Conservation (phyloP, 441 rosid genomes). For the Populus trichocarpa region DNA sequence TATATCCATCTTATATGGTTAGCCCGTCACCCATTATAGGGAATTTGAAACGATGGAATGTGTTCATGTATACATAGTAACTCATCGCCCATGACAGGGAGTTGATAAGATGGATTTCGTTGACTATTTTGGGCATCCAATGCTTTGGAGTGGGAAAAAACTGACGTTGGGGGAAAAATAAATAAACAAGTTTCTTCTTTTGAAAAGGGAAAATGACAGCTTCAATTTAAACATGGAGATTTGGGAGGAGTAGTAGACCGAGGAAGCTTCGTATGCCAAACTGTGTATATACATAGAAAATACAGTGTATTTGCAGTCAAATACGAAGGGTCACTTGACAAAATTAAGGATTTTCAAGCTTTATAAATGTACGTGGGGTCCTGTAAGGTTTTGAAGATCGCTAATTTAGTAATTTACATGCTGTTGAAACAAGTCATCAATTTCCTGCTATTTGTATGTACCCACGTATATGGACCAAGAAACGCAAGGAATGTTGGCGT, state of each 20-base stretch:
- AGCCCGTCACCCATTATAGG: no score
- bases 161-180: not conserved
- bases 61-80: no score
- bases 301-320: not conserved
- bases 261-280: not conserved
- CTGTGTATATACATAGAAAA: no score
- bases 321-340: not conserved
- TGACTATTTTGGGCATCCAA: not conserved
- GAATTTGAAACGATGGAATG: no score
- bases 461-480: no score
- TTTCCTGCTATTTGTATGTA: no score
- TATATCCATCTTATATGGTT: no score
- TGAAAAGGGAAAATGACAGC: not conserved
- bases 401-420: no score
- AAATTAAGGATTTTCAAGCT: not conserved
- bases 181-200: not conserved
- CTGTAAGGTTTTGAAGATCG: no score
- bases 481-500: no score
- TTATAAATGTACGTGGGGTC: not conserved
- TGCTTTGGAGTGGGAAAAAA: not conserved
- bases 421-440: not conserved
- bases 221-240: not conserved
- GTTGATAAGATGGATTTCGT: not conserved
- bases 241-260: not conserved
- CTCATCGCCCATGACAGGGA: not conserved